Conservation (phyloP, 495 filamentous ascomycete species). For the Talaromyces adpressus region DNA sequence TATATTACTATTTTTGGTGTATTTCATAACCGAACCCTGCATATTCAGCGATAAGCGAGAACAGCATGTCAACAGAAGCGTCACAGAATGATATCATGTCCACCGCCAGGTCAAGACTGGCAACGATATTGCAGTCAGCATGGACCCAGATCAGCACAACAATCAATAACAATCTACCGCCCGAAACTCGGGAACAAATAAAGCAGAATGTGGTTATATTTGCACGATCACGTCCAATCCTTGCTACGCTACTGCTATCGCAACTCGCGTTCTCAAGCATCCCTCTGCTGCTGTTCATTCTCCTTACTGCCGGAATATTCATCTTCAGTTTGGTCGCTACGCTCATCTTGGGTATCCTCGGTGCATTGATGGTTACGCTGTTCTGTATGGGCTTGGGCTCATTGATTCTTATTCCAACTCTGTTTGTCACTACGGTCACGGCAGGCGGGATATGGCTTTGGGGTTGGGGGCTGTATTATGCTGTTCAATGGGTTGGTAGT, state of each 20-base stretch:
- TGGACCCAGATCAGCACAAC: neutral
- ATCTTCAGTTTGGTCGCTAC: conserved; percentile 47
- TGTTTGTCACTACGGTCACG: conserved; percentile 50
- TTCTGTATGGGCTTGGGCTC: conserved; percentile 58
- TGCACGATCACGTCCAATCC: conserved; percentile 11
- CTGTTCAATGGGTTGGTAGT: conserved; percentile 6
- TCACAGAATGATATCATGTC: neutral
- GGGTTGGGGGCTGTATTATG: conserved; percentile 44
- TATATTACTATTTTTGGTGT: neutral
- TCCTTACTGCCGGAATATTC: conserved; percentile 48
- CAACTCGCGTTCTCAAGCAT: conserved; percentile 50
- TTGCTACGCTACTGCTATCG: conserved; percentile 42
- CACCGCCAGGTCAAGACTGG: neutral
- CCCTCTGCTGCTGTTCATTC: conserved; percentile 54
- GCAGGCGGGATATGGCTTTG: conserved; percentile 57
- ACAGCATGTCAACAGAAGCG: neutral
- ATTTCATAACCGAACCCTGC: neutral
- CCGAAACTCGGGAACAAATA: neutral
- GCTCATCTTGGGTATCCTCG: conserved; percentile 38
- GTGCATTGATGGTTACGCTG: conserved; percentile 48
- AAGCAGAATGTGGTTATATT: conserved; percentile 8
- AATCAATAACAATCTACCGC: conserved; percentile 1
- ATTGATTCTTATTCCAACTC: conserved; percentile 53
- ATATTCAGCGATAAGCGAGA: neutral
- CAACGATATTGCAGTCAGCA: neutral